These are phyloP conservation scores for Didymosphaeria variabile DNA, from an alignment of 2,329 filamentous ascomycete species.

Conservation along the genomic window DNA sequence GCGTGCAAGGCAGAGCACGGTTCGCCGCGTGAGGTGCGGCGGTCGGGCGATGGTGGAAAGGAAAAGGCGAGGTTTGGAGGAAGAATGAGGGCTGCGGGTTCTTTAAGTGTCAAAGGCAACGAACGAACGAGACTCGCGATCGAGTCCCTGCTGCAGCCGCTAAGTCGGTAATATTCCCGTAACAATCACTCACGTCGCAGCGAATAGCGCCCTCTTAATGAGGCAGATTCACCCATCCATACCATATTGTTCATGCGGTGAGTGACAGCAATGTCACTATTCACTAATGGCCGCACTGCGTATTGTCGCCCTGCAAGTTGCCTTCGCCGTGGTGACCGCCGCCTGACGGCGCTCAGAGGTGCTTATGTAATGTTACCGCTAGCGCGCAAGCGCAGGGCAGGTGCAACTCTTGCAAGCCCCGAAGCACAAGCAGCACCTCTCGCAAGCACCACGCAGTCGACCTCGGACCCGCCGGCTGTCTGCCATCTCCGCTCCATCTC, in stretches of 20 bases:
- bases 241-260: conserved; percentile 12
- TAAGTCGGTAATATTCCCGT: conserved; percentile 34
- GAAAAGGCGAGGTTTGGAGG: conserved; percentile 19
- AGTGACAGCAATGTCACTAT: not conserved
- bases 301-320: conserved; percentile 4
- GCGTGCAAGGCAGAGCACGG: conserved; percentile 28
- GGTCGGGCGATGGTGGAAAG: conserved; percentile 32
- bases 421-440: conserved; percentile 28
- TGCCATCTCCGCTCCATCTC: conserved; percentile 53
- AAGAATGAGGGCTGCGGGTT: conserved; percentile 41
- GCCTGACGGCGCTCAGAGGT: conserved; percentile 15
- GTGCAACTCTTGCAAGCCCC: conserved; percentile 17
- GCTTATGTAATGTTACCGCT: conserved; percentile 16
- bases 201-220: not conserved
- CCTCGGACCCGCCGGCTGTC: conserved; percentile 47
- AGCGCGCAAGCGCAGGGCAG: conserved; percentile 10
- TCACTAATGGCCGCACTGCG: not conserved
- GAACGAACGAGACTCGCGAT: conserved; percentile 21
- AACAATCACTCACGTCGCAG: conserved; percentile 18
- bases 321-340: conserved; percentile 17
- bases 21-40: conserved; percentile 24
- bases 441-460: conserved; percentile 47
- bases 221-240: not conserved
- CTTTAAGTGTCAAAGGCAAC: conserved; percentile 41
- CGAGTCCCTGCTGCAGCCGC: conserved; percentile 24